Evolutionary conservation across 1,284 basidiomycete species (phyloP), one percentile per base, ranked within the genome.

Genomic region (Sporisorium exsertum): DNA sequence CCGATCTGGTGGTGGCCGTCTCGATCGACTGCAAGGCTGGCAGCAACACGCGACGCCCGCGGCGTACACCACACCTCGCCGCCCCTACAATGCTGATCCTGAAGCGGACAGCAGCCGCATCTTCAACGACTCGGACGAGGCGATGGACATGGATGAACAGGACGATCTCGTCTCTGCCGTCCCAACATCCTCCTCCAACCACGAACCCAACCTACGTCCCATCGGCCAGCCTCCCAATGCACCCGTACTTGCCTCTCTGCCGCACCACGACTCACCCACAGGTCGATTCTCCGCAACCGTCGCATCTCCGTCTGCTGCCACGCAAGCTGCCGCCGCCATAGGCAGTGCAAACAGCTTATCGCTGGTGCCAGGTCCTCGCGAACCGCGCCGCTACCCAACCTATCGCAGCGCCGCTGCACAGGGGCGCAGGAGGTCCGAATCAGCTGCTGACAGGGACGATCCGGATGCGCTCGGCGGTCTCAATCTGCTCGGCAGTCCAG

Each of bases 101-200:
- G 18, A 37, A 10, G 24, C 47, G 27, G 35, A 55, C n/a, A 20
- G 22, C 40, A 33, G 20, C 18, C 29, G 13, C 42, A 8, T 32
- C 33, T 29, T 40, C 45, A 22, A 52, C 18, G 64, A 65, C 26
- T 50, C 60, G 3, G 73, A 76, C 46, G 53, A 61, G 22, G 68
- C 68, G 18, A 76, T 76, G 73, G 73, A 76, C 46, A 72, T 76
- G 73, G 73, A 76, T 29, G 64, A 64, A 5, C 57, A 53, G n/a
- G 64, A 70, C 43, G 54, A 60, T 10, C 37, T 58, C 29, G 40
- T 27, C 32, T 54, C 67, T 15, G 52, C 60, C 5, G 20, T 63
- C 16, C 56, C 62, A 20, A 1, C 40, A 9, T 57, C 58, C 9
- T 58, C 70, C 5, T 47, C 51, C 45, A 57, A 18, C 15, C 35